Percentiles rank a stretch among this genome's conserved stretches.
Conservation (phyloP, 2,329 filamentous ascomycete genomes). For the Purpureocillium lavendulum region DNA sequence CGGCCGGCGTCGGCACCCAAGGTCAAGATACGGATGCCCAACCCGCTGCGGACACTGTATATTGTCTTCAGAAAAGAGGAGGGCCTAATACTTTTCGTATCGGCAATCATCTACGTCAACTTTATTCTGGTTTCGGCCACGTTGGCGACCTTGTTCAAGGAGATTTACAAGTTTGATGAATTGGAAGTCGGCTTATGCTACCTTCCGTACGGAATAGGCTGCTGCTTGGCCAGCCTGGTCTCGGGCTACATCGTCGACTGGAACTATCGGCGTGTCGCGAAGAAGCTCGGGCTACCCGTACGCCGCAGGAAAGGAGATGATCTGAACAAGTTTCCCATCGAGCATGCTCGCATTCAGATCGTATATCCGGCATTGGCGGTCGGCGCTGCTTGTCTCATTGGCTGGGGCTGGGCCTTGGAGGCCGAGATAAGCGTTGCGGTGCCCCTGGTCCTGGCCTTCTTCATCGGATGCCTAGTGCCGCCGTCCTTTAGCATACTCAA, state of each 20-base stretch:
- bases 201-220: conserved; percentile 44
- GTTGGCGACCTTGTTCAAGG: conserved; percentile 40
- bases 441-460: conserved; percentile 46
- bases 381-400: conserved; percentile 43
- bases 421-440: conserved; percentile 41
- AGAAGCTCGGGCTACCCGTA: conserved; percentile 50
- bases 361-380: conserved; percentile 45
- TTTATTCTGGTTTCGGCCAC: conserved; percentile 48
- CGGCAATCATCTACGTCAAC: conserved; percentile 44
- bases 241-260: conserved; percentile 53
- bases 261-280: conserved; percentile 64
- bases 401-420: conserved; percentile 51
- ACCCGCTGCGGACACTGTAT: conserved; percentile 45
- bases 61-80: conserved; percentile 52
- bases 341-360: conserved; percentile 44
- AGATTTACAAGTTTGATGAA: conserved; percentile 42
- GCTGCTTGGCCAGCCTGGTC: conserved; percentile 36
- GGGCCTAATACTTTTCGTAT: conserved; percentile 42
- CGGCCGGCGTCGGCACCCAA: conserved; percentile 24
- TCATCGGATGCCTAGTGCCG: conserved; percentile 49
- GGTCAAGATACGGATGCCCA: conserved; percentile 42
- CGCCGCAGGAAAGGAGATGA: conserved; percentile 48
- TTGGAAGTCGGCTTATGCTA: conserved; percentile 46
- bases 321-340: conserved; percentile 44
- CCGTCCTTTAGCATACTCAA: conserved; percentile 57